Evolutionary conservation across 768 basidiomycete genomes (phyloP).

Genomic region (Hygrocybe coccinea): DNA sequence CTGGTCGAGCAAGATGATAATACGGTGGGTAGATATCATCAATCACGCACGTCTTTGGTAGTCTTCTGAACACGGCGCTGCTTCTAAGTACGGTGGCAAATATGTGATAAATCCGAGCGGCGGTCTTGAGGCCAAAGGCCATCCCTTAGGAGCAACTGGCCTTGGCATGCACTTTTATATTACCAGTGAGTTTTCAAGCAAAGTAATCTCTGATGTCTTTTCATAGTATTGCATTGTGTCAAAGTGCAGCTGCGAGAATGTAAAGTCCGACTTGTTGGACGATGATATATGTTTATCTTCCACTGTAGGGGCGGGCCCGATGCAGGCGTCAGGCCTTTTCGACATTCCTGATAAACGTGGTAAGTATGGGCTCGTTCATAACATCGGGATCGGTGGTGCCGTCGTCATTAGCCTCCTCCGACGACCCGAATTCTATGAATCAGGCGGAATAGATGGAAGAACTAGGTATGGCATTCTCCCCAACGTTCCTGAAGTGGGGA

Average conservation of each 20-base stretch:
- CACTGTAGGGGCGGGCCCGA: constrained; percentile 68
- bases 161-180: constrained; percentile 87
- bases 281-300: background rate
- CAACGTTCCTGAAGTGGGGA: background rate
- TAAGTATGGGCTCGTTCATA: constrained; percentile 78
- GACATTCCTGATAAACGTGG: constrained; percentile 57
- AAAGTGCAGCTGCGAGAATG: constrained; percentile 74
- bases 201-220: constrained; percentile 3
- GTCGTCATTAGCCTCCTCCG: constrained; percentile 72
- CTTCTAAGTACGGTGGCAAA: constrained; percentile 69
- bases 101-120: constrained; percentile 83
- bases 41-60: background rate
- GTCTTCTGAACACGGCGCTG: background rate
- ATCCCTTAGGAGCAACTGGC: constrained; percentile 79
- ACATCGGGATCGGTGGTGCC: constrained; percentile 78
- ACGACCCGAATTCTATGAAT: constrained; percentile 69
- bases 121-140: constrained; percentile 84
- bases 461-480: constrained; percentile 41
- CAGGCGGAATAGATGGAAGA: constrained; percentile 63
- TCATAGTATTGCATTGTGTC: background rate
- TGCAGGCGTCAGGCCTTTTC: constrained; percentile 75
- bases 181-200: constrained; percentile 49
- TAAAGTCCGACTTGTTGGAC: constrained; percentile 23
- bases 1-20: constrained; percentile 74
- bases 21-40: constrained; percentile 47